Percentiles rank a stretch among this genome's conserved stretches.
Conservation (phyloP, 108 stramenopile species). For the Nitzschia putrida region DNA sequence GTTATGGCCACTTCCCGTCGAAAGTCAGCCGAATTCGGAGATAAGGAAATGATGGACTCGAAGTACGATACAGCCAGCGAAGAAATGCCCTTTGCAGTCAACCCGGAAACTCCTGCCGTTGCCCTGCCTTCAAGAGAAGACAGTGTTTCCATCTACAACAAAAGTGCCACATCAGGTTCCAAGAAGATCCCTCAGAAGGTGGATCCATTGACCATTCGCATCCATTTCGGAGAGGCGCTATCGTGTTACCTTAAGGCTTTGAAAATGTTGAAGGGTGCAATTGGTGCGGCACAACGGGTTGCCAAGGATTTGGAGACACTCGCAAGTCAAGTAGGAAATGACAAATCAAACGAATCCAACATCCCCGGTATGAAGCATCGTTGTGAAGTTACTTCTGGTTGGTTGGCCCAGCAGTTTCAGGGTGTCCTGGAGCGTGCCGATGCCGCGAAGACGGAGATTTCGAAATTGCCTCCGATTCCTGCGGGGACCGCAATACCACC, state of each 20-base stretch:
- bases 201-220: constrained; percentile 41
- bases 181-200: constrained; percentile 20
- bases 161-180: constrained; percentile 25
- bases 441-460: constrained; percentile 73
- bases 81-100: constrained; percentile 86
- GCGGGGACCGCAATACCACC: constrained; percentile 11
- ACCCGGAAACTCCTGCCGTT: constrained; percentile 43
- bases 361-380: constrained; percentile 58
- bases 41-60: constrained; percentile 43
- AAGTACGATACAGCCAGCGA: constrained; percentile 74
- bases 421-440: constrained; percentile 86
- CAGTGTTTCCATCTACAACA: constrained; percentile 26
- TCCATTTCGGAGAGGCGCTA: constrained; percentile 77
- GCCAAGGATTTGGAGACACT: constrained; percentile 58
- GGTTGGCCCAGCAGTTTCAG: constrained; percentile 76
- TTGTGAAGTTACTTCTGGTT: constrained; percentile 69
- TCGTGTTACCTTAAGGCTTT: constrained; percentile 80
- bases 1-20: constrained; percentile 44
- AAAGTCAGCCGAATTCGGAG: constrained; percentile 32
- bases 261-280: constrained; percentile 79
- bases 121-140: constrained; percentile 34
- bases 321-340: constrained; percentile 34
- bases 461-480: constrained; percentile 42
- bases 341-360: constrained; percentile 11
- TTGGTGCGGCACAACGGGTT: constrained; percentile 72